These are phyloP conservation scores for Blastobotrys illinoisensis DNA, from an alignment of 1,139 yeast species.

Conservation along the genomic window DNA sequence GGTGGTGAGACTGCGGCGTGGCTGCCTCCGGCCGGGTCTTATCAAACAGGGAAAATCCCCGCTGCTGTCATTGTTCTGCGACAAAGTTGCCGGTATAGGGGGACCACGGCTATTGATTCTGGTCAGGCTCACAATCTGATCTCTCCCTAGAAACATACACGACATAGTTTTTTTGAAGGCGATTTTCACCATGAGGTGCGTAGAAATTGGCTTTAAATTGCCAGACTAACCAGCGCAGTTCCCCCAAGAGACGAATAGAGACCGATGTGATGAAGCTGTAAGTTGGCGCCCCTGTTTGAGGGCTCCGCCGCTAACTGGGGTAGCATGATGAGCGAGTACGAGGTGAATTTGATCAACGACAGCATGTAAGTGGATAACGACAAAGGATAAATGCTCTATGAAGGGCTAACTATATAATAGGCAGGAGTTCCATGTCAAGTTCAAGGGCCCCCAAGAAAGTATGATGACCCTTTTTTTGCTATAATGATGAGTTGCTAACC, in stretches of 20 bases:
- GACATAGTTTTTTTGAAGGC: background rate
- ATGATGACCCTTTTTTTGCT: background rate
- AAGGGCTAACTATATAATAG: background rate
- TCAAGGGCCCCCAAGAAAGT: constrained; percentile 77
- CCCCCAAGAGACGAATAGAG: constrained; percentile 85
- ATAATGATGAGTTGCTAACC: background rate
- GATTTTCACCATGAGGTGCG: background rate
- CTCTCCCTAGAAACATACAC: background rate
- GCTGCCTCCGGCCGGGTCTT: background rate
- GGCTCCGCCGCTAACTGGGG: background rate
- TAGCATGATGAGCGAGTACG: constrained; percentile 86
- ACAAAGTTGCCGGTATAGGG: background rate
- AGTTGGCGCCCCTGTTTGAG: too few species aligned
- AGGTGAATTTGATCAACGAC: constrained; percentile 78
- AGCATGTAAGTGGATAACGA: constrained; percentile 46
- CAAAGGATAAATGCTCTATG: background rate
- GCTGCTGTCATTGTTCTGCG: background rate
- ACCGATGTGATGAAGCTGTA: constrained; percentile 93
- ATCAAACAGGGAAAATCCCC: background rate
- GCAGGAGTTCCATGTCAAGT: constrained; percentile 82
- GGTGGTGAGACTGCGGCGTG: background rate
- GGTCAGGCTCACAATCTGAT: background rate
- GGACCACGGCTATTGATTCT: background rate
- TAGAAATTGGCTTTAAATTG: background rate
- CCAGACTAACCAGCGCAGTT: constrained; percentile 34